These are phyloP conservation scores for Globisporangium ultimum DNA, from an alignment of 352 stramenopile species.

Conservation along the genomic window DNA sequence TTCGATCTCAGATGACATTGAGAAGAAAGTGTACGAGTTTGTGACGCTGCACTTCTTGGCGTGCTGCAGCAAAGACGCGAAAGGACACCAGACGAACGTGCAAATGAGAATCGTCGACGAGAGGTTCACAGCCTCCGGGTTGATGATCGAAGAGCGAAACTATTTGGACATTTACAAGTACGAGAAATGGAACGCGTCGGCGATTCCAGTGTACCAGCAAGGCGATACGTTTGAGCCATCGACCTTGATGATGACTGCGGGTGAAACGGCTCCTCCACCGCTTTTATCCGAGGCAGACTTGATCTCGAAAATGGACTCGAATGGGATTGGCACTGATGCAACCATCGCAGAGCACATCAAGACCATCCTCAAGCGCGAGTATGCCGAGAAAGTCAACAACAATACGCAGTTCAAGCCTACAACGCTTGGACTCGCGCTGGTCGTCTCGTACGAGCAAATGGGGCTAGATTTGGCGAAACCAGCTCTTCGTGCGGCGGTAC, in stretches of 20 bases:
- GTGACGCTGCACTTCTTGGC: slow-evolving; percentile 98
- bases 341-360: slow-evolving; percentile 98
- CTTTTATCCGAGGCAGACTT: slow-evolving; percentile 92
- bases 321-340: slow-evolving; percentile 94
- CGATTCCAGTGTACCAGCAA: slow-evolving; percentile 81
- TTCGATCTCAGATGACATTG: slow-evolving; percentile 72
- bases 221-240: slow-evolving; percentile 78
- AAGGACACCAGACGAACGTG: slow-evolving; percentile 86
- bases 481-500: slow-evolving; percentile 85
- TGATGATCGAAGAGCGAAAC: slow-evolving; percentile 92
- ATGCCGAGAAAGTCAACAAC: slow-evolving; percentile 94
- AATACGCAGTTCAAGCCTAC: slow-evolving; percentile 94
- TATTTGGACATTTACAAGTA: slow-evolving; percentile 96
- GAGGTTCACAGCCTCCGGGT: slow-evolving; percentile 81
- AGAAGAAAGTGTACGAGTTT: slow-evolving; percentile 97
- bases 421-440: slow-evolving; percentile 83
- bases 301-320: slow-evolving; percentile 93
- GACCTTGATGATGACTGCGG: slow-evolving; percentile 58
- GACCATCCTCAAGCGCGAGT: slow-evolving; percentile 97
- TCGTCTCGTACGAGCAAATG: slow-evolving; percentile 92
- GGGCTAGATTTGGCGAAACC: slow-evolving; percentile 96
- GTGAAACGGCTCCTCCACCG: slow-evolving; percentile 81
- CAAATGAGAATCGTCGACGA: slow-evolving; percentile 88
- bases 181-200: slow-evolving; percentile 88
- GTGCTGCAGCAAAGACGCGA: slow-evolving; percentile 95